These are phyloP conservation scores for Boletus subcaerulescens DNA, from an alignment of 768 basidiomycete genomes.

Conservation along the genomic window DNA sequence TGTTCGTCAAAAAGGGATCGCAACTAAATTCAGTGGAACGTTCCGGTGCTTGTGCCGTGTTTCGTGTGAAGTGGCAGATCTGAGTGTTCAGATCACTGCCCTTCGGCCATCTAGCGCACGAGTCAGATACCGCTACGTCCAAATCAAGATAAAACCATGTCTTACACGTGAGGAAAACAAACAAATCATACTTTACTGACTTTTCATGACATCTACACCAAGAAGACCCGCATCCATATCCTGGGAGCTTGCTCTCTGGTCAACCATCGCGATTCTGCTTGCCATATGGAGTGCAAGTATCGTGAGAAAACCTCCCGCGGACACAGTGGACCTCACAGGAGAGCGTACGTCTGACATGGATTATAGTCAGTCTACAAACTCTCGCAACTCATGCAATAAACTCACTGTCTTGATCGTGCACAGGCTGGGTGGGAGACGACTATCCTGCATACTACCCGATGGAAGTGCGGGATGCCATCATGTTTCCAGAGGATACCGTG, in stretches of 20 bases:
- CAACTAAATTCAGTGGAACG: background rate
- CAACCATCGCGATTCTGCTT: slow-evolving; percentile 14
- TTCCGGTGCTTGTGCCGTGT: slow-evolving; percentile 11
- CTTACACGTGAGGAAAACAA: background rate
- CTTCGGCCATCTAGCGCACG: background rate
- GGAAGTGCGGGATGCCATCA: slow-evolving; percentile 17
- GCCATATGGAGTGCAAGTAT: slow-evolving; percentile 21
- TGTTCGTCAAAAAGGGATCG: background rate
- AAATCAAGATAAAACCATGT: slow-evolving; percentile 3
- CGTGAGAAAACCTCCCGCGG: background rate
- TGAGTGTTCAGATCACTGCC: slow-evolving; percentile 1
- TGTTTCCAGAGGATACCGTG: slow-evolving; percentile 27
- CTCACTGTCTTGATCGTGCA: background rate
- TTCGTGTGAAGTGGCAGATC: background rate
- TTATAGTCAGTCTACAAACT: slow-evolving; percentile 15
- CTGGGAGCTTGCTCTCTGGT: slow-evolving; percentile 25
- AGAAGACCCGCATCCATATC: slow-evolving; percentile 1
- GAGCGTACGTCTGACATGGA: background rate
- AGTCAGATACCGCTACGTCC: background rate
- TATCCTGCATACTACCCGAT: slow-evolving; percentile 27
- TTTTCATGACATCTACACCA: background rate
- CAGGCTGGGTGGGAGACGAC: slow-evolving; percentile 28
- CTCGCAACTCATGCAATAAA: background rate
- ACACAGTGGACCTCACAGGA: background rate
- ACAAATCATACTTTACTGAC: background rate